phyloP scores from a whole-genome alignment of 163 green algal species.

The Prototheca stagnorum region DNA sequence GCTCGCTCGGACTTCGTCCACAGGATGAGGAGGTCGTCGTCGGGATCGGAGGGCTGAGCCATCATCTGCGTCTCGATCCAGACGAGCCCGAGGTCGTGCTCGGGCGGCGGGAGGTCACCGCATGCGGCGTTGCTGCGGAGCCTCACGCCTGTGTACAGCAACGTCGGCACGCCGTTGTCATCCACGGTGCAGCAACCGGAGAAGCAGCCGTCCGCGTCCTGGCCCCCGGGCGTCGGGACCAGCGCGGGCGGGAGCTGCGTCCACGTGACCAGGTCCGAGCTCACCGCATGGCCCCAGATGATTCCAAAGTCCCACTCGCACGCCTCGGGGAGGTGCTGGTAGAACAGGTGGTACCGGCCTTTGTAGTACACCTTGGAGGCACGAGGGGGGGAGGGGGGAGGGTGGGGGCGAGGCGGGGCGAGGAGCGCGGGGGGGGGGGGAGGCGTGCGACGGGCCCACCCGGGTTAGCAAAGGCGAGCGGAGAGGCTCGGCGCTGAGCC shows the following conservation, averaged over 20 bases:
- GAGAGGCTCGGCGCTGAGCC: no score
- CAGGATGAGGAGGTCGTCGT: slow-evolving; percentile 11
- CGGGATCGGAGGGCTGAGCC: slow-evolving; percentile 27
- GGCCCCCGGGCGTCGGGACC: slow-evolving; percentile 27
- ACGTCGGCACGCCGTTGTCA: slow-evolving; percentile 24
- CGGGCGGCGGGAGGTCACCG: slow-evolving; percentile 30
- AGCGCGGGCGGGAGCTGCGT: slow-evolving; percentile 47
- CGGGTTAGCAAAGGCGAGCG: no score
- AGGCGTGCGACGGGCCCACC: not conserved
- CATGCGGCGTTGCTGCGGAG: slow-evolving; percentile 30
- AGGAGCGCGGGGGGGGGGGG: not conserved
- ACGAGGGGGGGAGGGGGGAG: not conserved
- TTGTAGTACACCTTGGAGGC: slow-evolving; percentile 15
- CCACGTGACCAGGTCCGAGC: slow-evolving; percentile 50
- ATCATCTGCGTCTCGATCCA: slow-evolving; percentile 58
- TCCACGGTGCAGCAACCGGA: slow-evolving; percentile 42
- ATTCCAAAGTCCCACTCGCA: slow-evolving; percentile 57
- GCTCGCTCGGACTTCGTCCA: slow-evolving; percentile 16
- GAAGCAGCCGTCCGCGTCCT: slow-evolving; percentile 52
- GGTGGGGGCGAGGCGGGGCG: not conserved
- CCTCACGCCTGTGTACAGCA: slow-evolving; percentile 53
- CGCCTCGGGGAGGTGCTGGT: slow-evolving; percentile 45
- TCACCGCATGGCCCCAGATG: slow-evolving; percentile 56
- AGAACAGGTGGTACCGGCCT: slow-evolving; percentile 46
- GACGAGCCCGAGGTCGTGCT: slow-evolving; percentile 54